phyloP scores from a whole-genome alignment of 2,329 filamentous ascomycete species.

The Aspergillus sp. region DNA sequence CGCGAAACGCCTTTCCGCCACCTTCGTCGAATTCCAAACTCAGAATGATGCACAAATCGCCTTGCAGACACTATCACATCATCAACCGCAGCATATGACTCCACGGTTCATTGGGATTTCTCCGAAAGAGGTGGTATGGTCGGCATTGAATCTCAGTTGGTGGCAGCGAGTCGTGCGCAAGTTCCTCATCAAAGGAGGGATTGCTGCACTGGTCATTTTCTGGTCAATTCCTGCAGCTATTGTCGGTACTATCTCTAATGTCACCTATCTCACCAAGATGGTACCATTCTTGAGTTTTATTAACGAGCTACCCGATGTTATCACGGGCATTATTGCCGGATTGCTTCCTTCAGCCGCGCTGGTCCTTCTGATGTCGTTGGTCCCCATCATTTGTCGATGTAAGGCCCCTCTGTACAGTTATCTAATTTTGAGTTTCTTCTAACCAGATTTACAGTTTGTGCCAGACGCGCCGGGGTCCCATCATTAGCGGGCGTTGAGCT shows the following conservation, averaged over 20 bases:
- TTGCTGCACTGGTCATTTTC: slow-evolving; percentile 75
- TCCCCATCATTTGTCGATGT: slow-evolving; percentile 75
- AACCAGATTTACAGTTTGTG: slow-evolving; percentile 51
- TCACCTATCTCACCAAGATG: slow-evolving; percentile 55
- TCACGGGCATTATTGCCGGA: slow-evolving; percentile 76
- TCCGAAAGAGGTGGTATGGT: slow-evolving; percentile 85
- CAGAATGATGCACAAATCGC: slow-evolving; percentile 81
- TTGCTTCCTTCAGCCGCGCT: slow-evolving; percentile 74
- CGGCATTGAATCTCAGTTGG: slow-evolving; percentile 71
- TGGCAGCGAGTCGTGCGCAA: slow-evolving; percentile 71
- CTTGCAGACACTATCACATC: slow-evolving; percentile 75
- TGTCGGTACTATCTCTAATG: slow-evolving; percentile 81
- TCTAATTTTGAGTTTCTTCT: background rate
- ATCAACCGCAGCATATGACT: slow-evolving; percentile 78
- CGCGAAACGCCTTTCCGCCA: slow-evolving; percentile 61
- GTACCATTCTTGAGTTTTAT: slow-evolving; percentile 66
- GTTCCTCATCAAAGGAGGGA: slow-evolving; percentile 61
- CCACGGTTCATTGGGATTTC: slow-evolving; percentile 79
- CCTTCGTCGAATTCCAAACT: slow-evolving; percentile 82
- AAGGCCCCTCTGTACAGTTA: slow-evolving; percentile 26
- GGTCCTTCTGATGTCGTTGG: slow-evolving; percentile 75
- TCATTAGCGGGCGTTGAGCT: slow-evolving; percentile 75
- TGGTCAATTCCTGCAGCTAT: slow-evolving; percentile 71
- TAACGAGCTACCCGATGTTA: slow-evolving; percentile 57
- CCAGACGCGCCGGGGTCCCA: slow-evolving; percentile 71